Base-by-base conservation (phyloP, 495 filamentous ascomycete genomes). In the Cercophora sp. region DNA sequence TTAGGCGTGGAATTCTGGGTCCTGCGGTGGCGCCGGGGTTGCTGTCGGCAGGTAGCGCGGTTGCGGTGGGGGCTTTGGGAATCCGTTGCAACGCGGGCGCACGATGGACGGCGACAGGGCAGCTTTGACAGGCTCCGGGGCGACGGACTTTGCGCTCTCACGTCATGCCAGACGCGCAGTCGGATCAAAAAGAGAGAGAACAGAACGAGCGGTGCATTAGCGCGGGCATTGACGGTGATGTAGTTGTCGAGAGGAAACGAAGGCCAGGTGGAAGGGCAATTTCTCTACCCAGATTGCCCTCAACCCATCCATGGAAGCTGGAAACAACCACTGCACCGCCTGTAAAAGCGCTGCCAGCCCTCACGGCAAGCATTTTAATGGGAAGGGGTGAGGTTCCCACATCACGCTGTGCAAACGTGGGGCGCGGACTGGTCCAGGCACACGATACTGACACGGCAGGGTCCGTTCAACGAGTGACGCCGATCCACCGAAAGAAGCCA, bases 321-420 rank as follows among this genome's bases (percentile, higher is more conserved):
- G 40, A 43, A 24, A 16, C 40, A 8, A 22, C 40, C 40, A 23
- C 23, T 43, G 40, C 20, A 51, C 26, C 34, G 24, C 36, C 35
- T 44, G 18, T 48, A 41, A 57, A 52, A 52, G 48, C 47, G 51
- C 53, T 54, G 58, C 39, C 51, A 45, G 24, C 40, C 47, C 42
- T 55, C 36, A 51, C 54, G 18, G 36, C 54, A 43, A n/a, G 58
- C 49, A 48, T 56, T 56, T 59, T 54, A 57, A 57, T 55, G 57
- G 55, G 45, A 55, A 54, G 44, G 49, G 48, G 58, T 50, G 43
- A 39, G 42, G 8, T 42, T 45, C 48, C 51, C 57, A 55, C 52
- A 48, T 45, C 24, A 22, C 16, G 10, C 26, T 6, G 13, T 13
- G 29, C 29, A 13, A 13, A 32, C 29, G 29, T 32, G 29, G 29